These are phyloP conservation scores for Fusarium falciforme DNA, from an alignment of 2,329 filamentous ascomycete species.

Conservation along the genomic window DNA sequence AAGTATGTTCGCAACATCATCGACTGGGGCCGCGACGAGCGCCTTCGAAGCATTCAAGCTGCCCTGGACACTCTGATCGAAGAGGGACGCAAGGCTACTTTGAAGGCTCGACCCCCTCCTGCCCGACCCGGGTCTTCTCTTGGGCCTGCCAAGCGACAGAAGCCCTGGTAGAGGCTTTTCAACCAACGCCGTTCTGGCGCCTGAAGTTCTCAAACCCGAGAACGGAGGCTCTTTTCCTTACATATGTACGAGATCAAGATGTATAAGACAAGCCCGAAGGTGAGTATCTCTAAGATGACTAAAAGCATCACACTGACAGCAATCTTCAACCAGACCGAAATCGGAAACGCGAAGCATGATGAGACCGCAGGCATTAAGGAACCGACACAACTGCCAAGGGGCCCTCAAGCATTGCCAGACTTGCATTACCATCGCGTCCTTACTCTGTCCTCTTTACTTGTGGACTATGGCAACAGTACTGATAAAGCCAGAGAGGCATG, in stretches of 20 bases:
- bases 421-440: not conserved
- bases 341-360: not conserved
- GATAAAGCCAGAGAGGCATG: not conserved
- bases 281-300: not conserved
- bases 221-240: not conserved
- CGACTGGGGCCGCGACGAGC: conserved; percentile 48
- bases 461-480: not conserved
- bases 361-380: not conserved
- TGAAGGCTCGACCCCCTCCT: not conserved
- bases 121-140: not conserved
- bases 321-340: not conserved
- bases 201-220: not conserved
- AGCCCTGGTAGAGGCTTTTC: not conserved
- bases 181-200: not conserved
- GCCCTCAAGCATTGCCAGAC: not conserved
- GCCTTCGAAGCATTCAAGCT: conserved; percentile 43
- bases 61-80: conserved; percentile 15
- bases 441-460: not conserved
- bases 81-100: not conserved
- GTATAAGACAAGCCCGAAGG: not conserved
- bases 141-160: not conserved
- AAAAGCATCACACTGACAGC: not conserved
- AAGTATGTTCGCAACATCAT: conserved; percentile 50
- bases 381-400: not conserved
- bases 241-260: not conserved